Percentiles rank a stretch among this genome's conserved stretches.
These are phyloP conservation scores for Peribolospora kevripleyi DNA, from an alignment of 768 basidiomycete species.

Conservation along the genomic window DNA sequence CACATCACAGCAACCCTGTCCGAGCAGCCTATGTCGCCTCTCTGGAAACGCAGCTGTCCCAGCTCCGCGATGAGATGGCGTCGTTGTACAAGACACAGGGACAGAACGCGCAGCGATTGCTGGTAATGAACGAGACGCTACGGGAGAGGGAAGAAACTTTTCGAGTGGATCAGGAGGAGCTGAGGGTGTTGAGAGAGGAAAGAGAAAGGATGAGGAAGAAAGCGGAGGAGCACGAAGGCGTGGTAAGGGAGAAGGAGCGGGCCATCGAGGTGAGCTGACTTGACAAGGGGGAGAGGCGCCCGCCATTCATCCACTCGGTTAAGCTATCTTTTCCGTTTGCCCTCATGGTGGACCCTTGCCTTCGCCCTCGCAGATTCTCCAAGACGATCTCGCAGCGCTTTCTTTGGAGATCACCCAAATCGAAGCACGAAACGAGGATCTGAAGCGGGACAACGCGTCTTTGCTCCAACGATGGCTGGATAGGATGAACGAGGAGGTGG, in stretches of 20 bases:
- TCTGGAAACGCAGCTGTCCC: conserved; percentile 78
- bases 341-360: background rate
- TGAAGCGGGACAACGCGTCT: conserved; percentile 80
- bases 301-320: background rate
- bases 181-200: conserved; percentile 55
- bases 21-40: conserved; percentile 70
- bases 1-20: conserved; percentile 42
- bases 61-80: conserved; percentile 71
- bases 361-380: conserved; percentile 38
- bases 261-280: conserved; percentile 48
- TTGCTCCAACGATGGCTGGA: conserved; percentile 92
- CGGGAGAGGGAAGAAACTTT: conserved; percentile 77
- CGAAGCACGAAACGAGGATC: conserved; percentile 58
- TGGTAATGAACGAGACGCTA: conserved; percentile 83
- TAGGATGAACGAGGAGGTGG: conserved; percentile 70
- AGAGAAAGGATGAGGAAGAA: conserved; percentile 48
- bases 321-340: conserved; percentile 2
- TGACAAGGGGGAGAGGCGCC: conserved; percentile 9
- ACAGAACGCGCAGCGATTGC: conserved; percentile 74
- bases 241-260: conserved; percentile 56
- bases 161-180: conserved; percentile 52
- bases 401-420: conserved; percentile 77
- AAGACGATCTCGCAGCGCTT: conserved; percentile 81
- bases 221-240: conserved; percentile 57
- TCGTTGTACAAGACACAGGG: conserved; percentile 89